Evolutionary conservation across 176 grass and related monocot species (phyloP).

Genomic region (Oryza nivara): DNA sequence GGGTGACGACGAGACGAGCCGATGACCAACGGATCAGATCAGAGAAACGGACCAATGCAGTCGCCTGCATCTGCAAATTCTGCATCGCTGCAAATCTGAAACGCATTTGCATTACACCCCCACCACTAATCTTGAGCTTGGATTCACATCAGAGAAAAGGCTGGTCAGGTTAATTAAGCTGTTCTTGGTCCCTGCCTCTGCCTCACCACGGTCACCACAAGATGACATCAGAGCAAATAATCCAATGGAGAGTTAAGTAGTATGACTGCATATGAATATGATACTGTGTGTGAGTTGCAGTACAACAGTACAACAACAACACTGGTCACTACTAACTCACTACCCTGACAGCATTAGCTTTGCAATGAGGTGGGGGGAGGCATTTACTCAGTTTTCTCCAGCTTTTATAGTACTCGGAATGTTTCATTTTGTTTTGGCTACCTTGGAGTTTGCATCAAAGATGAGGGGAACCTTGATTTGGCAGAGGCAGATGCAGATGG

Average conservation of each 20-base stretch:
- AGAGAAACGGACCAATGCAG: neutral
- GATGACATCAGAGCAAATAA: neutral
- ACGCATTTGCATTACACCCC: no score
- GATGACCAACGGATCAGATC: no score
- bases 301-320: neutral
- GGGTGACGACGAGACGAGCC: neutral
- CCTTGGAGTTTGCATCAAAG: neutral
- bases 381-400: neutral
- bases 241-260: neutral
- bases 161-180: neutral
- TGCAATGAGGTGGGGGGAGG: no score
- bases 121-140: no score
- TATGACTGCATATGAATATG: neutral
- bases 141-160: neutral
- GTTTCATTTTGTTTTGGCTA: neutral
- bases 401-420: neutral
- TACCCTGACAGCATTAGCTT: no score
- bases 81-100: neutral
- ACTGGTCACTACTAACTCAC: no score
- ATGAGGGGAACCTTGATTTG: neutral
- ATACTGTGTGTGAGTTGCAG: neutral
- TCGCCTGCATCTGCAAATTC: neutral
- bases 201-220: neutral
- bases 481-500: no score
- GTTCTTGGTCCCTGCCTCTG: slow-evolving; percentile 5